Percentiles rank a stretch among this genome's conserved stretches.
These are phyloP conservation scores for Colletotrichum sp. DNA, from an alignment of 2,329 filamentous ascomycete species.

Conservation along the genomic window DNA sequence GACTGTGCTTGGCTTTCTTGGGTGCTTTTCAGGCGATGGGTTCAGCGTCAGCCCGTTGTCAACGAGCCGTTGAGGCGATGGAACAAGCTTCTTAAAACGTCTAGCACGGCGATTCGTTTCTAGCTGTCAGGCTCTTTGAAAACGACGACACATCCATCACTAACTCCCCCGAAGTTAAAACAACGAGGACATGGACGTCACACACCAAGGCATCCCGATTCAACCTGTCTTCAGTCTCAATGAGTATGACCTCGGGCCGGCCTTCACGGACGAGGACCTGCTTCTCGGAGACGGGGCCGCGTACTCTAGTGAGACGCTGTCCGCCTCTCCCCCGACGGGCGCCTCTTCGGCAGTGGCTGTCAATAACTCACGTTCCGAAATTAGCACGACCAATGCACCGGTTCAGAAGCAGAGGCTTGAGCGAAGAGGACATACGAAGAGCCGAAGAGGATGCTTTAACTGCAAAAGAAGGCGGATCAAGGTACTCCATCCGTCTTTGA, in stretches of 20 bases:
- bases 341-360: background rate
- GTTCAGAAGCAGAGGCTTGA: constrained; percentile 48
- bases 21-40: background rate
- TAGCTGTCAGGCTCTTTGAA: background rate
- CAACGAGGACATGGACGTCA: background rate
- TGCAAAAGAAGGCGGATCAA: constrained; percentile 72
- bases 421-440: constrained; percentile 70
- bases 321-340: constrained; percentile 26
- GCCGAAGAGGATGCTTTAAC: constrained; percentile 68
- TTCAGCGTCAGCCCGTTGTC: background rate
- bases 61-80: background rate
- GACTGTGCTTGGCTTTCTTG: background rate
- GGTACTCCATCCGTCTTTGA: constrained; percentile 35
- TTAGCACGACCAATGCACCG: background rate
- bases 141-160: background rate
- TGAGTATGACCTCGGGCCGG: constrained; percentile 44
- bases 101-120: background rate
- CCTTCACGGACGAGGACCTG: constrained; percentile 34
- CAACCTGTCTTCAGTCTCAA: constrained; percentile 30
- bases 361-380: background rate
- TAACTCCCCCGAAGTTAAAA: background rate
- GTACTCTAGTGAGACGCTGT: constrained; percentile 27
- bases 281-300: constrained; percentile 24
- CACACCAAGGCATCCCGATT: constrained; percentile 24
- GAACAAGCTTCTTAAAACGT: background rate